Conservation (phyloP, 1,284 basidiomycete genomes). For the Apiotrichum sp. region DNA sequence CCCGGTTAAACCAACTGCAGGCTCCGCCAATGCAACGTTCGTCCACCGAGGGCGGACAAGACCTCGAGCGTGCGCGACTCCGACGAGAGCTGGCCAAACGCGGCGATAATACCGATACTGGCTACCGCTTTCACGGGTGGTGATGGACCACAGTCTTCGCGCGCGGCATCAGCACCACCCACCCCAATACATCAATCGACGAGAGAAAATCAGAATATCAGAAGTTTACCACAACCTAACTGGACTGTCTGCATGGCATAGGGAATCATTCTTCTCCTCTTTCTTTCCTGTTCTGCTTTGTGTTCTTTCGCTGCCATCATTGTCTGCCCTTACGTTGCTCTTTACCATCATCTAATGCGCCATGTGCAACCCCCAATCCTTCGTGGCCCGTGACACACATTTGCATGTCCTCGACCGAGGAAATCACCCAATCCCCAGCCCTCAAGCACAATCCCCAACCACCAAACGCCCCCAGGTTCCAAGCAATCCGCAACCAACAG, state of each 20-base stretch:
- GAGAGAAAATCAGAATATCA: neutral
- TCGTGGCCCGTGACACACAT: no score
- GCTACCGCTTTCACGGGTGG: constrained; percentile 44
- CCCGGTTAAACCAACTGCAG: constrained; percentile 1
- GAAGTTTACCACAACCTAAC: neutral
- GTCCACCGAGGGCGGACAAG: constrained; percentile 27
- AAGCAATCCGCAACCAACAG: no score
- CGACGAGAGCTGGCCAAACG: constrained; percentile 24
- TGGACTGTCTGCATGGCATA: constrained; percentile 1
- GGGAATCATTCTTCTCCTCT: neutral
- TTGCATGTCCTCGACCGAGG: no score
- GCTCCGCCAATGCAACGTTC: constrained; percentile 34
- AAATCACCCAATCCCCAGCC: no score
- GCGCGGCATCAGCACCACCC: neutral
- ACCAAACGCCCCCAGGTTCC: no score
- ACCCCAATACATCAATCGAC: neutral
- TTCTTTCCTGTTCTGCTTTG: neutral
- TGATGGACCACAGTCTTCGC: constrained; percentile 3
- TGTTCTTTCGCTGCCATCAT: no score
- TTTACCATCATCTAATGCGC: no score
- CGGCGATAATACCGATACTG: constrained; percentile 28
- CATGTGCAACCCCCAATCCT: neutral
- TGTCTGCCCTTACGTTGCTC: no score
- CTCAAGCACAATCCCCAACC: no score
- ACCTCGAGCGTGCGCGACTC: constrained; percentile 16